Conservation (phyloP, 495 filamentous ascomycete genomes). For the Penicillium goetzii region DNA sequence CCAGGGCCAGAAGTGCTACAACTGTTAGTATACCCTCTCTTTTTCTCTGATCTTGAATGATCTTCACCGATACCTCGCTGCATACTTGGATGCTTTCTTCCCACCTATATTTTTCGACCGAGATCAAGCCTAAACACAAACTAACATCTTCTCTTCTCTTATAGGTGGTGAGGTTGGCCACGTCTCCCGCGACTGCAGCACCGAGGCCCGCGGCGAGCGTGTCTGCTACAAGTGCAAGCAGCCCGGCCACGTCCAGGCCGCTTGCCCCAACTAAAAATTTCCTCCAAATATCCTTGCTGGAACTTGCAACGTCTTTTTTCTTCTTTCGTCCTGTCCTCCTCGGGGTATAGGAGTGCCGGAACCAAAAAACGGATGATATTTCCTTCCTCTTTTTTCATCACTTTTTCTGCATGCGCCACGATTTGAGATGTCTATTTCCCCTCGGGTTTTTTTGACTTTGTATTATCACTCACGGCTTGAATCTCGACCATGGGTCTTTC, state of each 20-base stretch:
- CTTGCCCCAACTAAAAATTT: slow-evolving; percentile 73
- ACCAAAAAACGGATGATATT: slow-evolving; percentile 14
- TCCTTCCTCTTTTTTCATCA: not conserved
- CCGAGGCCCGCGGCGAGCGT: slow-evolving; percentile 84
- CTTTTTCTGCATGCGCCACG: slow-evolving; percentile 29
- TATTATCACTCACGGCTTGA: slow-evolving; percentile 36
- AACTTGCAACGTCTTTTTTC: slow-evolving; percentile 19
- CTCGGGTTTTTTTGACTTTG: slow-evolving; percentile 26
- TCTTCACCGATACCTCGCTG: not conserved
- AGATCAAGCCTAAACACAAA: too few species aligned
- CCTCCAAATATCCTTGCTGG: slow-evolving; percentile 5
- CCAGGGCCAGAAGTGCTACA: slow-evolving; percentile 99
- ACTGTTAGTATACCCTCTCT: slow-evolving; percentile 62
- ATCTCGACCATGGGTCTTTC: slow-evolving; percentile 33
- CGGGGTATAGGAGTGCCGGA: slow-evolving; percentile 15
- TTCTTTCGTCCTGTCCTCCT: slow-evolving; percentile 17
- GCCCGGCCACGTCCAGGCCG: slow-evolving; percentile 91
- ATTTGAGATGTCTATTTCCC: slow-evolving; percentile 33
- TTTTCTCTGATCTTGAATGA: not conserved
- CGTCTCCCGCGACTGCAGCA: slow-evolving; percentile 91
- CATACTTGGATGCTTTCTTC: not conserved
- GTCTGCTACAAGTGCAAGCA: slow-evolving; percentile 99
- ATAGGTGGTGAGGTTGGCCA: slow-evolving; percentile 86
- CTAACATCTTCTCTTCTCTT: slow-evolving; percentile 13
- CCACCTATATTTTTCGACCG: not conserved